Evolutionary conservation across 2,329 filamentous ascomycete genomes (phyloP), one percentile per base, ranked within the genome.

Genomic region (Colletotrichum sp.): DNA sequence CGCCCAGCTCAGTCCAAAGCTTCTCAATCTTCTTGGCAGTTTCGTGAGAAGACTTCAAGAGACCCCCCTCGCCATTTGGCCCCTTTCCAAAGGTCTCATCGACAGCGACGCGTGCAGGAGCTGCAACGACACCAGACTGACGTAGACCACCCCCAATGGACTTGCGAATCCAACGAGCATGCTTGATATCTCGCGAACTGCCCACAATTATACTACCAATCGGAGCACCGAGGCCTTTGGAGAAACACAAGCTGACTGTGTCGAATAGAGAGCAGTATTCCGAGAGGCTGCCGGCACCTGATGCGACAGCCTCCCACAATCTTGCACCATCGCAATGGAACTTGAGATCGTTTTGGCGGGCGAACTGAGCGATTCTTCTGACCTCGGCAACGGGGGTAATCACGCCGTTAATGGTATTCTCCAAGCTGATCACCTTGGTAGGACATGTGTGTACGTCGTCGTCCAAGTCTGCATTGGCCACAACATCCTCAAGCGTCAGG

Each of bases 371-470:
- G 80, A 98, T 98, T 59, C 90, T 88, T 74, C 87, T 88, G 12
- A 92, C 90, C 83, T 98, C 95, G 2, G 86, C 84, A 1, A 98
- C 88, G 0, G 96, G 96, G 89, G 95, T 93, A 60, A 98, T 88
- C 80, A 93, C 92, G 28, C 96, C 96, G 71, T 92, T 91, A 66
- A 98, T 89, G 2, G 96, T 98, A 82, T 98, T 98, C 82, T 98
- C 96, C 64, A 98, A 87, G 77, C 91, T 93, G 79, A 98, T 95
- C 67, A 98, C 90, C 60, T 91, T 91, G 0, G 96, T 98, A 0
- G 96, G 95, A 80, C 94, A 96, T 36, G 89, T 88, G 82, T 98
- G 95, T 24, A 97, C 90, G 79, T 98, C 92, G 71, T 94, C 90
- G 78, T 89, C 87, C 1, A 96, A 82, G 0, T 93, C 88, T 6